phyloP scores from a whole-genome alignment of 2,329 filamentous ascomycete genomes.

The Macrophomina phaseolina region DNA sequence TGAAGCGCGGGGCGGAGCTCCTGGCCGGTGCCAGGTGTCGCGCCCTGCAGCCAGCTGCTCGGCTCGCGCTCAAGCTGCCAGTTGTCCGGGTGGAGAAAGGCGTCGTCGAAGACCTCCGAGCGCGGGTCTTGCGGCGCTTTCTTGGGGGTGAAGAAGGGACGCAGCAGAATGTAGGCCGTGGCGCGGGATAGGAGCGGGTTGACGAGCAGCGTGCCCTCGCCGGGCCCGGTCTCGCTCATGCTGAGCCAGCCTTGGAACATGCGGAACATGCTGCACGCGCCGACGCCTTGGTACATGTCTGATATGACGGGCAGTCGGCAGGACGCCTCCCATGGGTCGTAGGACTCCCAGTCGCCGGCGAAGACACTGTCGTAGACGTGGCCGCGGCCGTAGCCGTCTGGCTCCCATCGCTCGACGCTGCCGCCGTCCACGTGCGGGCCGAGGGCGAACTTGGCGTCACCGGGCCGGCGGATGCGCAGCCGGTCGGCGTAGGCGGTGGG shows the following conservation, averaged over 20 bases:
- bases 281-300: slow-evolving; percentile 80
- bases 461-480: slow-evolving; percentile 60
- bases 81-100: slow-evolving; percentile 60
- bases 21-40: slow-evolving; percentile 70
- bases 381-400: slow-evolving; percentile 65
- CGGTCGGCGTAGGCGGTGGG: slow-evolving; percentile 57
- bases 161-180: slow-evolving; percentile 79
- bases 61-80: slow-evolving; percentile 64
- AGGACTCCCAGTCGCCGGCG: slow-evolving; percentile 76
- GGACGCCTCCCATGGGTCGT: slow-evolving; percentile 81
- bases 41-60: slow-evolving; percentile 70
- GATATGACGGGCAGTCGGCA: slow-evolving; percentile 70
- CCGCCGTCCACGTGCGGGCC: slow-evolving; percentile 65
- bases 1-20: slow-evolving; percentile 70
- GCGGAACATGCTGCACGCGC: slow-evolving; percentile 82
- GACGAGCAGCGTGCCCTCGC: slow-evolving; percentile 80
- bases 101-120: slow-evolving; percentile 43
- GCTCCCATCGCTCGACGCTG: slow-evolving; percentile 58
- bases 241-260: slow-evolving; percentile 91
- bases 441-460: slow-evolving; percentile 57
- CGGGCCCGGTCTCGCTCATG: slow-evolving; percentile 74
- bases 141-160: slow-evolving; percentile 77
- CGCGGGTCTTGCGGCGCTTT: slow-evolving; percentile 46
- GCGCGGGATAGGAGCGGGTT: slow-evolving; percentile 78
- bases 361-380: slow-evolving; percentile 77